Base-by-base conservation (phyloP, 768 basidiomycete species). In the Phaeotremella skinneri region DNA sequence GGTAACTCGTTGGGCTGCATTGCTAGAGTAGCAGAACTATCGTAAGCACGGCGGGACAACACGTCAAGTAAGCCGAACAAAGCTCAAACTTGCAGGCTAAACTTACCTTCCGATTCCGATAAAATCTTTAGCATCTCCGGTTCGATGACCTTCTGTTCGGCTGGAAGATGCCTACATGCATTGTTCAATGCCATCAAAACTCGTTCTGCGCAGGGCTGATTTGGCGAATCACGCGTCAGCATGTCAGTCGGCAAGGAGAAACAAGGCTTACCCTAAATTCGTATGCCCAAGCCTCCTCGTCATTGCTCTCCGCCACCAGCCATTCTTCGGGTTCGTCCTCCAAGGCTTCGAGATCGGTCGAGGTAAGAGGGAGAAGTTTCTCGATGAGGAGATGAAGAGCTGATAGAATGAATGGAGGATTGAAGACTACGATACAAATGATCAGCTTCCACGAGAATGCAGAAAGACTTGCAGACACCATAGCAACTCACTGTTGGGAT, bases 321-420 rank as follows among this genome's bases (percentile, higher is more conserved):
- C 91, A 99, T 67, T 93, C 90, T 79, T 99, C 94, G 0, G 93
- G 91, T 72, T 93, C 90, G 16, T 82, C 81, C 78, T 86, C 81
- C 89, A 93, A 91, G 3, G 82, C 82, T 63, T 90, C 85, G 9
- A 97, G 81, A 75, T 97, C 94, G 1, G 82, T 78, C 4, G 87
- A 82, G 54, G 87, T 87, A 45, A 99, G 79, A 13, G 90, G 90
- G 74, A 99, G 85, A 69, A 94, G 87, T 7, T 87, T 83, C 23
- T 85, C 86, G 21, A 99, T 83, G 7, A 99, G 82, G 5, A 92
- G 79, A 59, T 84, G 70, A 32, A 76, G 66, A 3, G 72, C 70
- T 7, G 68, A 67, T 2, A 68, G 34, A 9, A 76, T 69, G 55
- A 76, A 76, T 1, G 59, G 50, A 14, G 67, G 70, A 11, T 64